Percentiles rank a stretch among this genome's conserved stretches.
Conservation (phyloP, 2,329 filamentous ascomycete genomes). For the Lasiodiplodia theobromae region DNA sequence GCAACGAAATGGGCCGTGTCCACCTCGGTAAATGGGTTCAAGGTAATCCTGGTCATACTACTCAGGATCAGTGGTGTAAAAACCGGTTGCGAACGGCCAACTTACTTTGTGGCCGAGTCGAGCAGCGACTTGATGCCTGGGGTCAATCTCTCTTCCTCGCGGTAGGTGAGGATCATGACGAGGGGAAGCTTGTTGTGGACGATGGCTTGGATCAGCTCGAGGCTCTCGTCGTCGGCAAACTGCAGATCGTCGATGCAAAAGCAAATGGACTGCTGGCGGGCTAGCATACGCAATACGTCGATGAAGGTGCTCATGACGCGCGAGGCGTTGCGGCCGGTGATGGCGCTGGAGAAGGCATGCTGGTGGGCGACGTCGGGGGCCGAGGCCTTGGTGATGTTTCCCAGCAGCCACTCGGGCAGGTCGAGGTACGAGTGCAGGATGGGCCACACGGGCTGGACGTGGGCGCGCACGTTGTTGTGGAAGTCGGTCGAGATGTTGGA, state of each 20-base stretch:
- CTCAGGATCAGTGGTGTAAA: constrained; percentile 12
- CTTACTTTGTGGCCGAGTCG: constrained; percentile 38
- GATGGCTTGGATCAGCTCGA: constrained; percentile 83
- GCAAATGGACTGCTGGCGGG: constrained; percentile 84
- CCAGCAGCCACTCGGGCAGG: constrained; percentile 70
- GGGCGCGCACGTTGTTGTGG: constrained; percentile 63
- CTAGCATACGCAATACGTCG: constrained; percentile 82
- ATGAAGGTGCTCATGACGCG: constrained; percentile 87
- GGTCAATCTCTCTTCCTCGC: constrained; percentile 49
- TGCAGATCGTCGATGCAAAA: constrained; percentile 90
- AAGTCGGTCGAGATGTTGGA: constrained; percentile 68
- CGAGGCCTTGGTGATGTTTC: constrained; percentile 35
- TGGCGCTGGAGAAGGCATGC: constrained; percentile 7
- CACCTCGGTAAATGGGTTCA: constrained; percentile 76
- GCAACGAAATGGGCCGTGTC: constrained; percentile 86
- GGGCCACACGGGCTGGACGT: constrained; percentile 65
- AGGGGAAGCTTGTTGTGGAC: constrained; percentile 80
- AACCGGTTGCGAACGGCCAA: not conserved
- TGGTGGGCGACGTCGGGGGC: constrained; percentile 39
- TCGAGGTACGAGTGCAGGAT: constrained; percentile 65
- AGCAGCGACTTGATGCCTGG: constrained; percentile 48
- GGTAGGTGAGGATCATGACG: constrained; percentile 76
- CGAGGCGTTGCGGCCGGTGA: constrained; percentile 30
- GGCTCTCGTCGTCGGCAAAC: constrained; percentile 85
- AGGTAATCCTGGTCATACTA: constrained; percentile 58